Conservation (phyloP, 306 rosid species). For the Cicer pinnatifidum region DNA sequence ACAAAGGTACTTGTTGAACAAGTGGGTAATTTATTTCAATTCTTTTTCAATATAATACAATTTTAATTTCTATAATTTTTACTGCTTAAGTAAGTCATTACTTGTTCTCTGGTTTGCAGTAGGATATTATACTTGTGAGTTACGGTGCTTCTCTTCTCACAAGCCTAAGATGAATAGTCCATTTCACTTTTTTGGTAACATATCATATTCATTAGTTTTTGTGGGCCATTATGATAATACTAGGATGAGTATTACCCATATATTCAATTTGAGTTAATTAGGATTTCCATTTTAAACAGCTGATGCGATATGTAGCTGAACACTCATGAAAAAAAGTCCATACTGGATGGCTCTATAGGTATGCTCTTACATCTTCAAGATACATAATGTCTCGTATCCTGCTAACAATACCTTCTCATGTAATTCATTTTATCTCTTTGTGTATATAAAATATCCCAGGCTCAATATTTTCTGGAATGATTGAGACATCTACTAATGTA, state of each 20-base stretch:
- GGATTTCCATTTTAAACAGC: neutral
- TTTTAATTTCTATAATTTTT: neutral
- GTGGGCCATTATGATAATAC: neutral
- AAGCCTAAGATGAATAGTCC: neutral
- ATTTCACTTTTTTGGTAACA: neutral
- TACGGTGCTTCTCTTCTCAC: neutral
- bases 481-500: neutral
- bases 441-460: neutral
- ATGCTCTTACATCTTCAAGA: neutral
- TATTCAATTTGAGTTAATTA: neutral
- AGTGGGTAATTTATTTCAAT: too few relatives aligned
- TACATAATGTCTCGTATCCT: neutral
- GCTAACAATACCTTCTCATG: neutral
- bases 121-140: neutral
- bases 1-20: too few relatives aligned
- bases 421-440: neutral
- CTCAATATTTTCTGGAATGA: neutral
- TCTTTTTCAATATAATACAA: too few relatives aligned
- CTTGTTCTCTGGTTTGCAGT: neutral
- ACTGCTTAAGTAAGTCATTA: neutral
- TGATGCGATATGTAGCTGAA: neutral
- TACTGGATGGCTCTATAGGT: neutral
- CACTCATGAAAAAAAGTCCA: neutral
- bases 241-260: neutral
- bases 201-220: neutral